Evolutionary conservation across 345 rosid species (phyloP).

Genomic region (Dipteronia sinensis): DNA sequence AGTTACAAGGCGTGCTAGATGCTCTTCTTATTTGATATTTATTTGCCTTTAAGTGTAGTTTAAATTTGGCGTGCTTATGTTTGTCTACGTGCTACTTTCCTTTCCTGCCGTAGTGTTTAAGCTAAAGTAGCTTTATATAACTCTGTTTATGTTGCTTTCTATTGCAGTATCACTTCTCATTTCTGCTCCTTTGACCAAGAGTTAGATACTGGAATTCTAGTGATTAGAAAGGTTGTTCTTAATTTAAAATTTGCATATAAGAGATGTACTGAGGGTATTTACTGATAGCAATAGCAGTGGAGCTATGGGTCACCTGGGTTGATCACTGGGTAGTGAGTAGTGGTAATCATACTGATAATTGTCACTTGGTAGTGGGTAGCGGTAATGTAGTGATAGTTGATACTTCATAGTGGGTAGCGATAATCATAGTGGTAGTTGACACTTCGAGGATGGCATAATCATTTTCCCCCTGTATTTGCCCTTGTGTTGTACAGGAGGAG

Average conservation of each 20-base stretch:
- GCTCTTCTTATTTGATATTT: slow-evolving; percentile 49
- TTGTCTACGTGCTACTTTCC: slow-evolving; percentile 49
- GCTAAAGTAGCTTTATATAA: slow-evolving; percentile 38
- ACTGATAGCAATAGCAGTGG: slow-evolving; percentile 35
- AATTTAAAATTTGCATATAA: slow-evolving; percentile 32
- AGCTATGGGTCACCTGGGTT: slow-evolving; percentile 43
- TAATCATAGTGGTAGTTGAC: slow-evolving; percentile 68
- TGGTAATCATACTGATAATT: slow-evolving; percentile 57
- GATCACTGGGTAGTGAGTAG: slow-evolving; percentile 49
- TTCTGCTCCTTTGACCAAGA: slow-evolving; percentile 17
- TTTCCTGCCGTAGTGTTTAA: slow-evolving; percentile 51
- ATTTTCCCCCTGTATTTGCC: slow-evolving; percentile 68
- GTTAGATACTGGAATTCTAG: slow-evolving; percentile 19
- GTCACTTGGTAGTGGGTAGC: slow-evolving; percentile 49
- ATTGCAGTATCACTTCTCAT: slow-evolving; percentile 26
- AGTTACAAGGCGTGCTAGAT: slow-evolving; percentile 57
- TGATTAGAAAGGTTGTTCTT: slow-evolving; percentile 31
- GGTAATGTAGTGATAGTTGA: slow-evolving; percentile 59
- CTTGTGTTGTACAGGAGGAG: slow-evolving; percentile 72
- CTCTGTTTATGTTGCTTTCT: slow-evolving; percentile 33
- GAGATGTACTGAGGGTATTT: slow-evolving; percentile 36
- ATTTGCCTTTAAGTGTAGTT: slow-evolving; percentile 69
- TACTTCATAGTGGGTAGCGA: slow-evolving; percentile 47
- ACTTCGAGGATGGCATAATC: slow-evolving; percentile 68
- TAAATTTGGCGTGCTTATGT: slow-evolving; percentile 64